phyloP scores from a whole-genome alignment of 2,329 filamentous ascomycete genomes.

The Aspergillus chevalieri region DNA sequence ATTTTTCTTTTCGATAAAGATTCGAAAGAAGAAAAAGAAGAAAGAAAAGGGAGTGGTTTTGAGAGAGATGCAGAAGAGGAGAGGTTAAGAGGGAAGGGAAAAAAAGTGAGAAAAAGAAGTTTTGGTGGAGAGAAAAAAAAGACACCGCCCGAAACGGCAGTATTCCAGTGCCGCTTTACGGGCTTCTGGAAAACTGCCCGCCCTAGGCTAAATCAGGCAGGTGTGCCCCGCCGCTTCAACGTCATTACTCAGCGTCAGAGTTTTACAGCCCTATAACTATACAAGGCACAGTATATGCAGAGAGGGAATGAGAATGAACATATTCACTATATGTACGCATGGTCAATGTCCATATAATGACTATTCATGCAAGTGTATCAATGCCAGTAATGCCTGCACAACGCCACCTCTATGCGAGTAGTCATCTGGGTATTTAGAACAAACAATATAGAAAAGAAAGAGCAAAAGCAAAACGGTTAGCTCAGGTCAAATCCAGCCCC shows the following conservation, averaged over 20 bases:
- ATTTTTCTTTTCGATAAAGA: slow-evolving; percentile 31
- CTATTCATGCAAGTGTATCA: not conserved
- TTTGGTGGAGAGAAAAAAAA: slow-evolving; percentile 7
- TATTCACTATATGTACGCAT: not conserved
- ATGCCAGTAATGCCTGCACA: not conserved
- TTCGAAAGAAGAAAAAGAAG: slow-evolving; percentile 21
- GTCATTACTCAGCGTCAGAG: slow-evolving; percentile 1
- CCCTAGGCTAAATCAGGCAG: slow-evolving; percentile 19
- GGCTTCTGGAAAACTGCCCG: slow-evolving; percentile 24
- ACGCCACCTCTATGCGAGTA: not conserved
- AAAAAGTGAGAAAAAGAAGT: slow-evolving; percentile 17
- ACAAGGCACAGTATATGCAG: not conserved
- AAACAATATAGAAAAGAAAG: slow-evolving; percentile 1
- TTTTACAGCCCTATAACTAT: not conserved
- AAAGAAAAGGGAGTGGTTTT: slow-evolving; percentile 17
- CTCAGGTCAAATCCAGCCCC: slow-evolving; percentile 84
- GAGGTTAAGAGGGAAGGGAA: slow-evolving; percentile 19
- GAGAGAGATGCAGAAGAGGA: slow-evolving; percentile 19
- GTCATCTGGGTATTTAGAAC: not conserved
- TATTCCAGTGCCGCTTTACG: slow-evolving; percentile 9
- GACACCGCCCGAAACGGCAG: slow-evolving; percentile 7
- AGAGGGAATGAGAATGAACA: not conserved
- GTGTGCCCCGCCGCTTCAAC: slow-evolving; percentile 10
- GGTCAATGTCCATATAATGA: not conserved
- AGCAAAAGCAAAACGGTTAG: slow-evolving; percentile 12